These are phyloP conservation scores for Vitis hybrid DNA, from an alignment of 177 flowering plant genomes.

Conservation along the genomic window DNA sequence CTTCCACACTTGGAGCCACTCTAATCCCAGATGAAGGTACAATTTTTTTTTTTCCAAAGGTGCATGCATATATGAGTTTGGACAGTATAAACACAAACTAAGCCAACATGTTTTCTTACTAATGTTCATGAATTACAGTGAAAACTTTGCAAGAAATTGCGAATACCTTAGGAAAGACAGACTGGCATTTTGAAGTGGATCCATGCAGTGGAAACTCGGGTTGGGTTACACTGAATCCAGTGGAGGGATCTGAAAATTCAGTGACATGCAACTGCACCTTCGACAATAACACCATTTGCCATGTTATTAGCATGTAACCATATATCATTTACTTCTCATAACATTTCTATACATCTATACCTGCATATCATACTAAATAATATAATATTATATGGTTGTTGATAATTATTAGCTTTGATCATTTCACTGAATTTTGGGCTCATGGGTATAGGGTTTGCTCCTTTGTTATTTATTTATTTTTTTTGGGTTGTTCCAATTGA, in stretches of 20 bases:
- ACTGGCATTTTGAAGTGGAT: constrained; percentile 40
- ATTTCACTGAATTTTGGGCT: no score
- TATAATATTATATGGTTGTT: no score
- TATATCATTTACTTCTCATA: no score
- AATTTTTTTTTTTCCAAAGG: neutral
- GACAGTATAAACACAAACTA: neutral
- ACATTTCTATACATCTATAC: no score
- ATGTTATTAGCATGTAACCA: constrained; percentile 25
- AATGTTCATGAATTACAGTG: constrained; percentile 18
- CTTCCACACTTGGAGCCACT: constrained; percentile 9
- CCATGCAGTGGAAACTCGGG: constrained; percentile 22
- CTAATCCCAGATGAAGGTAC: constrained; percentile 19
- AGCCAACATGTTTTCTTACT: neutral
- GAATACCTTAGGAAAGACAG: constrained; percentile 31
- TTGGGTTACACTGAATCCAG: constrained; percentile 16
- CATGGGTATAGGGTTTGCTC: no score
- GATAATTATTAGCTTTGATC: no score
- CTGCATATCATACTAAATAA: no score
- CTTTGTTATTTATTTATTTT: no score
- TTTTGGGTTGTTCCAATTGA: no score
- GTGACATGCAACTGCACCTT: constrained; percentile 32
- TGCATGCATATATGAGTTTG: neutral
- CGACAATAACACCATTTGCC: constrained; percentile 29
- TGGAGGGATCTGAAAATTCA: neutral
- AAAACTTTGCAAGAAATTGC: constrained; percentile 20